A percentile compares a stretch with the other conserved stretches of the same genome.
Conservation (phyloP, 2,329 filamentous ascomycete species). For the Allantophomopsis cytisporea region DNA sequence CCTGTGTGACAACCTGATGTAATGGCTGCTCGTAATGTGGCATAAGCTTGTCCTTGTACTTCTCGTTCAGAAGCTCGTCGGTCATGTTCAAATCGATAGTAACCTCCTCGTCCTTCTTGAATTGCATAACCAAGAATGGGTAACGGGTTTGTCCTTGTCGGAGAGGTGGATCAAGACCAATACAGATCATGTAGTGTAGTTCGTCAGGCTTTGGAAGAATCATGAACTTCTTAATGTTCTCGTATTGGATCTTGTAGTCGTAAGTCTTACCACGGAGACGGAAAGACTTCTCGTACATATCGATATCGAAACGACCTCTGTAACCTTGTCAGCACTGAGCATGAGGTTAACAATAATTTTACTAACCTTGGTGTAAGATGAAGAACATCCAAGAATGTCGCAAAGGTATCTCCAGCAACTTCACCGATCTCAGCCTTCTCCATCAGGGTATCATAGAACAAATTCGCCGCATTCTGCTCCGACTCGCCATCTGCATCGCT, state of each 20-base stretch:
- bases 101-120: slow-evolving; percentile 95
- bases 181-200: slow-evolving; percentile 84
- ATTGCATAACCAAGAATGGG: slow-evolving; percentile 97
- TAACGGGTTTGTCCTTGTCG: slow-evolving; percentile 96
- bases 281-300: slow-evolving; percentile 98
- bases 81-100: slow-evolving; percentile 94
- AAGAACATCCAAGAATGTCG: slow-evolving; percentile 90
- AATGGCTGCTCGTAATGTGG: slow-evolving; percentile 88
- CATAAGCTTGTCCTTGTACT: slow-evolving; percentile 83
- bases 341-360: slow-evolving; percentile 5
- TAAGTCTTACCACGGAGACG: slow-evolving; percentile 96
- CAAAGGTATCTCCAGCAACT: slow-evolving; percentile 95
- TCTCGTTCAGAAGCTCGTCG: slow-evolving; percentile 69
- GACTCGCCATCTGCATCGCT: slow-evolving; percentile 51
- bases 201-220: slow-evolving; percentile 97
- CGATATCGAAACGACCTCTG: slow-evolving; percentile 98
- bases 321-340: slow-evolving; percentile 4
- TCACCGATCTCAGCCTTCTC: slow-evolving; percentile 99
- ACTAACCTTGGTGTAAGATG: slow-evolving; percentile 84
- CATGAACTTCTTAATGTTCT: slow-evolving; percentile 98
- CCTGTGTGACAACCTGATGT: slow-evolving; percentile 85
- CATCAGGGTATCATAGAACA: slow-evolving; percentile 98
- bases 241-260: slow-evolving; percentile 99
- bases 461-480: slow-evolving; percentile 86
- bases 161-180: slow-evolving; percentile 87